Conservation (phyloP, 2,329 filamentous ascomycete species). For the Drechslerella dactyloides region DNA sequence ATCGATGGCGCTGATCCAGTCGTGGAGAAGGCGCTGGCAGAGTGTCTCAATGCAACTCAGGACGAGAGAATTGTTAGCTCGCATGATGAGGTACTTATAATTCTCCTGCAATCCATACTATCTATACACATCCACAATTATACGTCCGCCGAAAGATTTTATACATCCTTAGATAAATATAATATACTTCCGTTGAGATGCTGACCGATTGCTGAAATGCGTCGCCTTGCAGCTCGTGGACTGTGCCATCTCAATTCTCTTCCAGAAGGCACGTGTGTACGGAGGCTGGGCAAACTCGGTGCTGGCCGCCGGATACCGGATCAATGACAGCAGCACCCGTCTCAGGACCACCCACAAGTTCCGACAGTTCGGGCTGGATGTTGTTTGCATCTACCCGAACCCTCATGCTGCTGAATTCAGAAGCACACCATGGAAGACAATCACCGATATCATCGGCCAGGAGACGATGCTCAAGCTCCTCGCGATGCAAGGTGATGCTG, state of each 20-base stretch:
- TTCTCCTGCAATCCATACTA: conserved; percentile 1
- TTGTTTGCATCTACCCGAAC: conserved; percentile 66
- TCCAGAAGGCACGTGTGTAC: conserved; percentile 26
- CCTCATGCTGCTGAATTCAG: conserved; percentile 73
- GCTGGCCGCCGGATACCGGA: conserved; percentile 24
- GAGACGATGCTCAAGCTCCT: conserved; percentile 60
- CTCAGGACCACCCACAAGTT: conserved; percentile 46
- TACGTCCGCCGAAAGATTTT: no score
- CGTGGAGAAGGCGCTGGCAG: conserved; percentile 29
- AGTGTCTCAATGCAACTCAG: conserved; percentile 38
- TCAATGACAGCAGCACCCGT: conserved; percentile 23
- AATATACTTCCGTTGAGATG: neutral
- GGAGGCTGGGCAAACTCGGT: conserved; percentile 33
- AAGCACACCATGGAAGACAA: conserved; percentile 71
- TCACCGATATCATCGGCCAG: conserved; percentile 75
- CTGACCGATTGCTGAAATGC: conserved; percentile 3
- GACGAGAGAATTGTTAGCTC: conserved; percentile 32
- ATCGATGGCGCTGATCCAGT: conserved; percentile 26
- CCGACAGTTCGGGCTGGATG: conserved; percentile 52
- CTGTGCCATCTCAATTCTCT: conserved; percentile 26
- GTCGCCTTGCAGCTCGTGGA: conserved; percentile 22
- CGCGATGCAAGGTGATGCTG: conserved; percentile 34
- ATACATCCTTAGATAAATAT: no score
- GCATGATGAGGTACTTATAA: conserved; percentile 22
- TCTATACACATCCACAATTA: neutral